Percentiles rank a stretch among this genome's conserved stretches.
These are phyloP conservation scores for Pestalotiopsis sp. DNA, from an alignment of 2,329 filamentous ascomycete species.

Conservation along the genomic window DNA sequence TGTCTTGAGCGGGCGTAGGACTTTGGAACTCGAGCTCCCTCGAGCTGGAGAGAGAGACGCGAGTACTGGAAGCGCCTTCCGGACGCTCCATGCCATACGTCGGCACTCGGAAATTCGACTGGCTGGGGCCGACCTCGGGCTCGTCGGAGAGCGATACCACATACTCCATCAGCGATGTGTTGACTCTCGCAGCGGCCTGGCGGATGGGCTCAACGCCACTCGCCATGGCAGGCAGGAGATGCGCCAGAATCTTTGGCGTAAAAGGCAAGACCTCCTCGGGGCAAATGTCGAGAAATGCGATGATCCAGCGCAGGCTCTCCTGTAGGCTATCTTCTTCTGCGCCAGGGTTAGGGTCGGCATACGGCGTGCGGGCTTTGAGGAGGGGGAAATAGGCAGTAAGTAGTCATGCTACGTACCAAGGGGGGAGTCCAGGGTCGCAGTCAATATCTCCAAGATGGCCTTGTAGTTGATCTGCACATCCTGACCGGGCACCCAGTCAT, in stretches of 20 bases:
- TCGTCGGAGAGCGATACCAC: constrained; percentile 89
- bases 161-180: constrained; percentile 88
- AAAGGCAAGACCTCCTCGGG: constrained; percentile 95
- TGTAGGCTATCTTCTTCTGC: constrained; percentile 87
- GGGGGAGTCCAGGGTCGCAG: constrained; percentile 82
- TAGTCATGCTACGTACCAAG: constrained; percentile 54
- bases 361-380: neutral
- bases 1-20: constrained; percentile 51
- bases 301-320: constrained; percentile 91
- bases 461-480: constrained; percentile 94
- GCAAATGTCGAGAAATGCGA: constrained; percentile 94
- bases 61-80: constrained; percentile 49
- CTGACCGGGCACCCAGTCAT: constrained; percentile 96
- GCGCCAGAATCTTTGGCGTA: constrained; percentile 86
- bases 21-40: constrained; percentile 54
- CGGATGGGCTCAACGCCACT: constrained; percentile 88
- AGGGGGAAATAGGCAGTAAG: constrained; percentile 10
- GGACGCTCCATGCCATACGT: constrained; percentile 42
- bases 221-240: constrained; percentile 91
- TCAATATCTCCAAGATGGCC: constrained; percentile 87
- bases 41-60: constrained; percentile 52
- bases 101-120: constrained; percentile 39
- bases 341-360: constrained; percentile 15
- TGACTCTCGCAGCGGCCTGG: constrained; percentile 84
- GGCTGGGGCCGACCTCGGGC: constrained; percentile 35